Conservation (phyloP, 2,329 filamentous ascomycete species). For the Mollisiaceae sp. region DNA sequence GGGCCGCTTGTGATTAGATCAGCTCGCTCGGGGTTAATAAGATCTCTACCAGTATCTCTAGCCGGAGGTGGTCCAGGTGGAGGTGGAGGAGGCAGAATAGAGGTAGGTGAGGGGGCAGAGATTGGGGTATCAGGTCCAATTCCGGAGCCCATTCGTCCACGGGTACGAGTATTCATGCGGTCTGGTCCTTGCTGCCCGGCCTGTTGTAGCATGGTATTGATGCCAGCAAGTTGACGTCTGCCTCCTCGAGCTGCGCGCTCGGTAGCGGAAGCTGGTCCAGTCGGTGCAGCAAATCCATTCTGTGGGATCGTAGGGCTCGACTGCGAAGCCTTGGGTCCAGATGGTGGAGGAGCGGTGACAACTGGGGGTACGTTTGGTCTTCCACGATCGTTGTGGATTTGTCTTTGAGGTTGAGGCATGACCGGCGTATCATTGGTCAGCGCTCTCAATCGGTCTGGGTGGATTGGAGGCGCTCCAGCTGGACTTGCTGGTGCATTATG, state of each 20-base stretch:
- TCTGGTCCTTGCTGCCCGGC: constrained; percentile 50
- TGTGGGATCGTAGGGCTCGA: constrained; percentile 36
- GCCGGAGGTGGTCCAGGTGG: constrained; percentile 27
- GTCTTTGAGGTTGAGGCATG: constrained; percentile 38
- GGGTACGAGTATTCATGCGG: constrained; percentile 38
- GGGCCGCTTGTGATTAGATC: constrained; percentile 39
- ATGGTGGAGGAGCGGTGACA: constrained; percentile 37
- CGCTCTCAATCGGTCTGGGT: constrained; percentile 41
- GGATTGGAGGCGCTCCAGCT: constrained; percentile 40
- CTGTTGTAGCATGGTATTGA: constrained; percentile 63
- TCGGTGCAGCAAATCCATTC: constrained; percentile 40
- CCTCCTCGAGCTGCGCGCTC: constrained; percentile 41
- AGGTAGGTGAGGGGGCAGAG: constrained; percentile 55
- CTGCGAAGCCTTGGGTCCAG: constrained; percentile 40
- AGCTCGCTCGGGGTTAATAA: constrained; percentile 37
- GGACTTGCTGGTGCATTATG: constrained; percentile 43
- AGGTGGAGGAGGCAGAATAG: constrained; percentile 57
- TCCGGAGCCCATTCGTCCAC: constrained; percentile 44
- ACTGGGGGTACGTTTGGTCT: constrained; percentile 42
- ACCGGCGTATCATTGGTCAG: constrained; percentile 37
- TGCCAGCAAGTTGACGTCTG: constrained; percentile 60
- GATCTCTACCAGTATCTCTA: constrained; percentile 34
- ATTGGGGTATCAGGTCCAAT: constrained; percentile 58
- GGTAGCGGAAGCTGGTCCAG: constrained; percentile 42
- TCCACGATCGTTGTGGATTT: constrained; percentile 43